A percentile compares a stretch with the other conserved stretches of the same genome.
phyloP scores from a whole-genome alignment of 139 green algal genomes.

The Closterium sp. region DNA sequence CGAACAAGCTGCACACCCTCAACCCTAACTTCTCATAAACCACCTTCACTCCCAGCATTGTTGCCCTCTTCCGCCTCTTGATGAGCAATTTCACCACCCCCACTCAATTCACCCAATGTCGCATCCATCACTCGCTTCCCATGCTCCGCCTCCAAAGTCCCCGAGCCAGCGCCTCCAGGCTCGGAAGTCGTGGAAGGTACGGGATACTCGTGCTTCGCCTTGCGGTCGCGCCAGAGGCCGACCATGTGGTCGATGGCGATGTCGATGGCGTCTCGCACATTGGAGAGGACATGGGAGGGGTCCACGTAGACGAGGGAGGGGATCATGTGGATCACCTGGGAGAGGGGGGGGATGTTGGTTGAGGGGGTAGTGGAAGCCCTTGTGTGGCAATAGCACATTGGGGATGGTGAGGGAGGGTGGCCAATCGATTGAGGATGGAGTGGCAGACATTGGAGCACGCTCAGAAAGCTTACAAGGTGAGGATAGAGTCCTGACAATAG shows the following conservation, averaged over 20 bases:
- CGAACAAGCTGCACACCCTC: neutral
- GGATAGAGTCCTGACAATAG: no score
- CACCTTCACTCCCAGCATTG: neutral
- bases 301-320: neutral
- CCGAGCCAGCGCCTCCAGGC: neutral
- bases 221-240: neutral
- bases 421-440: no score
- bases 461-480: no score
- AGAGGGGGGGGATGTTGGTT: neutral
- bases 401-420: no score
- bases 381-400: no score
- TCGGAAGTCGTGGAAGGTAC: neutral
- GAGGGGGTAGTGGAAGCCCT: no score
- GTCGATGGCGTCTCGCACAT: neutral
- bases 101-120: neutral
- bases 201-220: neutral
- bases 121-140: neutral
- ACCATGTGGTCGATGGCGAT: neutral
- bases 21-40: neutral
- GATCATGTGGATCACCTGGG: neutral
- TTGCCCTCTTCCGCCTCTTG: neutral
- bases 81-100: neutral
- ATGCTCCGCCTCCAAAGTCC: neutral
- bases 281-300: neutral
- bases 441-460: no score